Evolutionary conservation across 148 eudicot genomes (phyloP).

Genomic region (Persicaria maculosa): DNA sequence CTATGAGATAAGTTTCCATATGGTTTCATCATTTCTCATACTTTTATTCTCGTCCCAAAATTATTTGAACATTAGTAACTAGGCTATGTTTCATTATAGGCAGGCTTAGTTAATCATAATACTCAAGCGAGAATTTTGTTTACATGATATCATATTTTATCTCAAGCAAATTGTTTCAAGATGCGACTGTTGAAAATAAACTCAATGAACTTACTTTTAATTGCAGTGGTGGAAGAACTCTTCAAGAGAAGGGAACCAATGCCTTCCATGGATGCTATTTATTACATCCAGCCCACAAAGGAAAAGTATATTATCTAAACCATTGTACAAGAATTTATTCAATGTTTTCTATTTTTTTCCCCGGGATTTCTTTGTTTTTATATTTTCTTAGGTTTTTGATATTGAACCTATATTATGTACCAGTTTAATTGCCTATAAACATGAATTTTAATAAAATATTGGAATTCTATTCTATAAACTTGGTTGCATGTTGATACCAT

Average conservation of each 20-base stretch:
- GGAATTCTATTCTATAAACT: too few species aligned
- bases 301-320: constrained; percentile 54
- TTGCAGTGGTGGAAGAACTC: constrained; percentile 98
- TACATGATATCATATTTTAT: background rate
- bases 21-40: background rate
- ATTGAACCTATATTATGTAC: too few species aligned
- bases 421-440: too few species aligned
- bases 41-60: background rate
- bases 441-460: too few species aligned
- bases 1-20: background rate
- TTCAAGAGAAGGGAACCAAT: constrained; percentile 89
- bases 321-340: background rate
- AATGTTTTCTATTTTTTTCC: background rate
- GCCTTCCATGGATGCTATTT: constrained; percentile 94
- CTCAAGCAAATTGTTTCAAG: background rate
- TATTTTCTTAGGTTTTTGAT: too few species aligned
- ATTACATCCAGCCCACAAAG: constrained; percentile 89
- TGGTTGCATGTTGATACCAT: too few species aligned
- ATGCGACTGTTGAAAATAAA: background rate
- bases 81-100: too few species aligned
- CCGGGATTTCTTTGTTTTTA: background rate
- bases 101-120: background rate
- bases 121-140: background rate
- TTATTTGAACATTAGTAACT: background rate
- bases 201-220: background rate